Conservation (phyloP, 108 stramenopile genomes). For the Heterococcus sp. region DNA sequence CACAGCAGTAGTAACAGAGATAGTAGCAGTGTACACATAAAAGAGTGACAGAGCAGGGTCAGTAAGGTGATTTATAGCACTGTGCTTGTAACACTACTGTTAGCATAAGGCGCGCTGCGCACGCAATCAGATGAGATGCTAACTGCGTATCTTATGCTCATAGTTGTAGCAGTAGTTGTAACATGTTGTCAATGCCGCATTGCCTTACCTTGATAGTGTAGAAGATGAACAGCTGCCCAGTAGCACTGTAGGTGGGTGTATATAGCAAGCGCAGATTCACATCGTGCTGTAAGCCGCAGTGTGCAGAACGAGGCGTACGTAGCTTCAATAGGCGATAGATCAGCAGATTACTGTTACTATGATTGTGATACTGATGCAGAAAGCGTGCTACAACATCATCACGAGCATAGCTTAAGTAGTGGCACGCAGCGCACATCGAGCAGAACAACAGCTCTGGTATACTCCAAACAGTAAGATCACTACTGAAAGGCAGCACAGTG, state of each 20-base stretch:
- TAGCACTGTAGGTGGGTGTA: constrained; percentile 42
- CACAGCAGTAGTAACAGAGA: too few species aligned
- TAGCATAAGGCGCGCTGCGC: too few species aligned
- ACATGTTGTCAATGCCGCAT: neutral
- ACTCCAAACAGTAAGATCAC: too few species aligned
- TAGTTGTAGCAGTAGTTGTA: neutral
- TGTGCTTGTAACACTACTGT: too few species aligned
- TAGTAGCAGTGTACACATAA: too few species aligned
- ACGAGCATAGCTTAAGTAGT: neutral
- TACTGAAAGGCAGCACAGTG: neutral
- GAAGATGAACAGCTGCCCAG: constrained; percentile 61
- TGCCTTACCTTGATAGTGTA: constrained; percentile 51
- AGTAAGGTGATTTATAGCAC: too few species aligned
- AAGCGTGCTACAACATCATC: neutral
- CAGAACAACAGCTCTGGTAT: too few species aligned
- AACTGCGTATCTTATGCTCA: neutral
- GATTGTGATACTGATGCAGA: neutral
- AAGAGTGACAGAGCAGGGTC: too few species aligned
- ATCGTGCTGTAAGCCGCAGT: too few species aligned
- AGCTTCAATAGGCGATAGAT: constrained; percentile 72
- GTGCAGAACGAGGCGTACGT: constrained; percentile 59
- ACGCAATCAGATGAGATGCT: neutral
- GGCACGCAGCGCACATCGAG: neutral
- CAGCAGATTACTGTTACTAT: neutral
- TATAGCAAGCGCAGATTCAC: too few species aligned